Evolutionary conservation across 257 asterid species (phyloP), one percentile per base, ranked within the genome.

Genomic region (Nicotiana noctiflora): DNA sequence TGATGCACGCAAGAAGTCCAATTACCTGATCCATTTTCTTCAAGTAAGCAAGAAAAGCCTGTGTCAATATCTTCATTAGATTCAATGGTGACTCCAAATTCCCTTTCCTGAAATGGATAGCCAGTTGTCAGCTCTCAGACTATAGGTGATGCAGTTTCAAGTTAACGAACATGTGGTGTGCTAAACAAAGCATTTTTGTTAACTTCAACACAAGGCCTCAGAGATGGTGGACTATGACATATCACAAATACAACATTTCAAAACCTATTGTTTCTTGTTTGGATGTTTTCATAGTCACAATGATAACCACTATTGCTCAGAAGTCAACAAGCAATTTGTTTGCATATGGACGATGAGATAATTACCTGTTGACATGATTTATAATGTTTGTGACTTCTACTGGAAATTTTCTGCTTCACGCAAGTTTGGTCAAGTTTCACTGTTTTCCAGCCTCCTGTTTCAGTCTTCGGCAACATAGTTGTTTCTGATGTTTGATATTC

Each of bases 51-150:
- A 84, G 90, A 90, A 85, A 92, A 88, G 10, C 85, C 95, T 68
- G 70, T 88, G 70, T 84, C 96, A 66, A 83, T 84, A 80, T 95
- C 99, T 84, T 93, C 98, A 84, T 95, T 98, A 63, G 93, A 87
- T 57, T 91, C 97, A 29, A 79, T 84, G 66, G 81, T 56, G 68
- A 84, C 81, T 82, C 84, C 81, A 65, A 75, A 5, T 80, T 86
- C 90, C 87, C 76, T 86, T 79, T 44, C 85, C 88, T 88, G 89
- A 66, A 86, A 70, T 56, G 81, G 57, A 23, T 62, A 65, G 67
- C 86, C 72, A 68, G 75, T 66, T 80, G 66, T 77, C 65, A 63
- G 84, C 80, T 64, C 62, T 37, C 76, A 62, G 59, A 44, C 44
- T 13, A 72, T 56, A 21, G 77, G 56, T 44, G 78, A 85, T 34